phyloP scores from a whole-genome alignment of 768 basidiomycete species.

The Rhodotorula babjevae region DNA sequence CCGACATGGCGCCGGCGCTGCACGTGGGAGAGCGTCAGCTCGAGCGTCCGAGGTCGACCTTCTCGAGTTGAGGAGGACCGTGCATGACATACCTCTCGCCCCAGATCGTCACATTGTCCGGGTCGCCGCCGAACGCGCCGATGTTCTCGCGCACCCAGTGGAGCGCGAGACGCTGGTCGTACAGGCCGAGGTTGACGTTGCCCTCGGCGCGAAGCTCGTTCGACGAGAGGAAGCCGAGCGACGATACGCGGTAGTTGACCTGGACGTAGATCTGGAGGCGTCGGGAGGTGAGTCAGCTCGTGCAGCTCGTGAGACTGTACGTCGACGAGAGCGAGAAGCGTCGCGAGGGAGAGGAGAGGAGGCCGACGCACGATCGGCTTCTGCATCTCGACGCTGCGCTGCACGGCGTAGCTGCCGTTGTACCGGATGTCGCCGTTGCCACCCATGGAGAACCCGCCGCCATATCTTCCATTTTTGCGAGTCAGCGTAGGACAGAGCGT shows the following conservation, averaged over 20 bases:
- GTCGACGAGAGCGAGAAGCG: background rate
- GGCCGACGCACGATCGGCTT: conserved; percentile 29
- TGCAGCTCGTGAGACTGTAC: no score
- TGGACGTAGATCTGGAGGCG: conserved; percentile 20
- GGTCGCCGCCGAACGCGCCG: conserved; percentile 62
- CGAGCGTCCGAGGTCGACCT: no score
- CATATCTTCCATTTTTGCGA: no score
- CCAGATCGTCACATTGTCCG: conserved; percentile 51
- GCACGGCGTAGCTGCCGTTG: conserved; percentile 32
- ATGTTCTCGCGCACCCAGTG: conserved; percentile 64
- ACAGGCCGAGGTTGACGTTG: conserved; percentile 22
- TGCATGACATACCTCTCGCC: conserved; percentile 16
- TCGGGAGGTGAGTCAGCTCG: no score
- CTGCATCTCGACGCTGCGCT: conserved; percentile 36
- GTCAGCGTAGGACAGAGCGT: no score
- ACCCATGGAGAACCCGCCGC: conserved; percentile 31
- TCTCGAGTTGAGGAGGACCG: no score
- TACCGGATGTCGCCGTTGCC: conserved; percentile 31
- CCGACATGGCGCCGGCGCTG: conserved; percentile 28
- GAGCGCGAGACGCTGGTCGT: conserved; percentile 52
- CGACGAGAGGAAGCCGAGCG: conserved; percentile 32
- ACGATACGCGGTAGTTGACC: conserved; percentile 36
- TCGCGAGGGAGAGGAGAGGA: no score
- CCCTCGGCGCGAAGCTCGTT: conserved; percentile 12
- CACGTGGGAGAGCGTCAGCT: no score